These are phyloP conservation scores for Phytophthora hibernalis DNA, from an alignment of 352 stramenopile genomes.

Conservation along the genomic window DNA sequence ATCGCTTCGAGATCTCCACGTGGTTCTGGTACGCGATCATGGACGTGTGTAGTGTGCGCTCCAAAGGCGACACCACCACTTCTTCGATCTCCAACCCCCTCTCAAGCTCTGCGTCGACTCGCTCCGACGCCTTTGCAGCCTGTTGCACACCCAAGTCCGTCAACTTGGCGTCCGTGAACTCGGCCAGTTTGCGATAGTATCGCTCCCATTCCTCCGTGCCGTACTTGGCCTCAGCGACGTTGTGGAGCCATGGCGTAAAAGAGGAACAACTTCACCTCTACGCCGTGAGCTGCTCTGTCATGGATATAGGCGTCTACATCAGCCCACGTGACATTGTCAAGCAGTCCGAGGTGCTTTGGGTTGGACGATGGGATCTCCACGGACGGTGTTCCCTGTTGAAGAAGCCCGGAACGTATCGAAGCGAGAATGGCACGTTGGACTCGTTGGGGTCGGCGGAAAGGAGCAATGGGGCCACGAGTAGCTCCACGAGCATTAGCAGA, in stretches of 20 bases:
- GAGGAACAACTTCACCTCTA: slow-evolving; percentile 38
- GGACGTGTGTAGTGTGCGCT: slow-evolving; percentile 35
- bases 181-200: slow-evolving; percentile 37
- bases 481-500: not conserved
- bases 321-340: slow-evolving; percentile 35
- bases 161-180: slow-evolving; percentile 38
- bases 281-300: slow-evolving; percentile 13
- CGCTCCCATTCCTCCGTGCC: slow-evolving; percentile 29
- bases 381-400: slow-evolving; percentile 38
- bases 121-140: slow-evolving; percentile 15
- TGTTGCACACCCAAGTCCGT: slow-evolving; percentile 31
- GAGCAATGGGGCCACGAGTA: not conserved
- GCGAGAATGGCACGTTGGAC: slow-evolving; percentile 30
- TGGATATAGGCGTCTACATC: slow-evolving; percentile 41
- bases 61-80: slow-evolving; percentile 34
- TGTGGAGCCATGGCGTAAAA: slow-evolving; percentile 41
- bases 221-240: slow-evolving; percentile 35
- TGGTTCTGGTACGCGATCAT: slow-evolving; percentile 34
- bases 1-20: slow-evolving; percentile 27
- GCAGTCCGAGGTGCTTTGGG: slow-evolving; percentile 35
- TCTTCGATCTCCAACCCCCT: slow-evolving; percentile 18
- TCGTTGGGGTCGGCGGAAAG: not conserved
- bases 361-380: slow-evolving; percentile 6
- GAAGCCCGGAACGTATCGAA: slow-evolving; percentile 46
- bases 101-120: slow-evolving; percentile 20